Evolutionary conservation across 2,329 filamentous ascomycete species (phyloP).

Genomic region (Aspergillus brunneoviolaceus): DNA sequence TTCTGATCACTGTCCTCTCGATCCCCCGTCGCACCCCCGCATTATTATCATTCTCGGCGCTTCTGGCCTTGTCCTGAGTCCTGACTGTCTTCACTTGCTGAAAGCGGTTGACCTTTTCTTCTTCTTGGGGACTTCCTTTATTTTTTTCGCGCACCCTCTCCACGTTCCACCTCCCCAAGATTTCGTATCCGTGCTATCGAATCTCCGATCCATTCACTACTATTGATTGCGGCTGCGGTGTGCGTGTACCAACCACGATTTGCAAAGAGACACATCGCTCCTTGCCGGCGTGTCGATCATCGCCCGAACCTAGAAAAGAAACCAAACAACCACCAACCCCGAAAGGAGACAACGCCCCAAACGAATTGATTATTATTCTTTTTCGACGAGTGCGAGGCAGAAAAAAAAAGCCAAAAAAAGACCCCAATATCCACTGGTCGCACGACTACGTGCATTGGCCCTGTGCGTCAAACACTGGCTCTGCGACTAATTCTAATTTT

Average conservation of each 20-base stretch:
- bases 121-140: neutral
- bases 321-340: conserved; percentile 1
- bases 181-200: neutral
- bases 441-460: conserved; percentile 17
- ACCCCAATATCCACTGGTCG: conserved; percentile 12
- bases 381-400: neutral
- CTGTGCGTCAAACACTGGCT: conserved; percentile 13
- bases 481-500: conserved; percentile 4
- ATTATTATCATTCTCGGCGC: conserved; percentile 11
- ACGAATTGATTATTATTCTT: neutral
- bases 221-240: neutral
- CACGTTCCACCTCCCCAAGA: neutral
- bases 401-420: conserved; percentile 6
- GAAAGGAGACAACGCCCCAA: conserved; percentile 6
- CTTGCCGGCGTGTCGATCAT: conserved; percentile 26
- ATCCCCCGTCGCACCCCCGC: conserved; percentile 6
- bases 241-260: conserved; percentile 1
- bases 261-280: conserved; percentile 5
- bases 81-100: neutral
- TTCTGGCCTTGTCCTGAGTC: conserved; percentile 16
- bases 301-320: conserved; percentile 19
- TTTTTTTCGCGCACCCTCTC: neutral
- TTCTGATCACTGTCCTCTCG: neutral
- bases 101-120: conserved; percentile 12
- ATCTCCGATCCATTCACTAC: neutral